Evolutionary conservation across 2,329 filamentous ascomycete species (phyloP).

Genomic region (Cladosporium sp.): DNA sequence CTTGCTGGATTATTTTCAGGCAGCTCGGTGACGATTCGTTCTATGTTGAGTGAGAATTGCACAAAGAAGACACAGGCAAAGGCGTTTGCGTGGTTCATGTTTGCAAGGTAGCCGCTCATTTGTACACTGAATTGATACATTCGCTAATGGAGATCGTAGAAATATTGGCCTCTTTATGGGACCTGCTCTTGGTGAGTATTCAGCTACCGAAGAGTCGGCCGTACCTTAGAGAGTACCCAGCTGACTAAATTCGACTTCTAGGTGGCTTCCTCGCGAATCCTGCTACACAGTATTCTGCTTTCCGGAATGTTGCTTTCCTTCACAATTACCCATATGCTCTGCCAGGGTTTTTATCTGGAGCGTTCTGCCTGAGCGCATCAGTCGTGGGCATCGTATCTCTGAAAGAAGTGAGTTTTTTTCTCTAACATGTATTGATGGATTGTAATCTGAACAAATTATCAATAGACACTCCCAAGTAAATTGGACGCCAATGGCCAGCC

Average conservation of each 20-base stretch:
- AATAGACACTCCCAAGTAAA: conserved; percentile 34
- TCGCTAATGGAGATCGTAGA: neutral
- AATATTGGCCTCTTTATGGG: conserved; percentile 76
- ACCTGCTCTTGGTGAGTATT: conserved; percentile 57
- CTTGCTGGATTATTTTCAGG: conserved; percentile 73
- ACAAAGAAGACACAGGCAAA: conserved; percentile 69
- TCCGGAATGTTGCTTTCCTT: conserved; percentile 61
- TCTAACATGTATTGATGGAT: neutral
- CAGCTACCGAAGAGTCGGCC: neutral
- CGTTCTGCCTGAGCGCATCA: conserved; percentile 50
- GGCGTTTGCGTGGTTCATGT: conserved; percentile 76
- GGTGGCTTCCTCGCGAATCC: conserved; percentile 72
- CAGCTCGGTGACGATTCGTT: conserved; percentile 71
- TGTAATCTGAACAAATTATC: neutral
- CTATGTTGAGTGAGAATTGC: conserved; percentile 75
- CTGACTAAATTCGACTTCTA: conserved; percentile 30
- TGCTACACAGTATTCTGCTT: conserved; percentile 63
- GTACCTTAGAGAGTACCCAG: neutral
- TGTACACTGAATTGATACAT: neutral
- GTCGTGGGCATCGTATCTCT: conserved; percentile 14
- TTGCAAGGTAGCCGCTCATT: conserved; percentile 52
- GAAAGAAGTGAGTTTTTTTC: neutral
- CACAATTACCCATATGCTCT: conserved; percentile 67
- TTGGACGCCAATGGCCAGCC: conserved; percentile 10
- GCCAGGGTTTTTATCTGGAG: conserved; percentile 60